Base-by-base conservation (phyloP, 1,284 basidiomycete species). In the Cutaneotrichosporon daszewskae region DNA sequence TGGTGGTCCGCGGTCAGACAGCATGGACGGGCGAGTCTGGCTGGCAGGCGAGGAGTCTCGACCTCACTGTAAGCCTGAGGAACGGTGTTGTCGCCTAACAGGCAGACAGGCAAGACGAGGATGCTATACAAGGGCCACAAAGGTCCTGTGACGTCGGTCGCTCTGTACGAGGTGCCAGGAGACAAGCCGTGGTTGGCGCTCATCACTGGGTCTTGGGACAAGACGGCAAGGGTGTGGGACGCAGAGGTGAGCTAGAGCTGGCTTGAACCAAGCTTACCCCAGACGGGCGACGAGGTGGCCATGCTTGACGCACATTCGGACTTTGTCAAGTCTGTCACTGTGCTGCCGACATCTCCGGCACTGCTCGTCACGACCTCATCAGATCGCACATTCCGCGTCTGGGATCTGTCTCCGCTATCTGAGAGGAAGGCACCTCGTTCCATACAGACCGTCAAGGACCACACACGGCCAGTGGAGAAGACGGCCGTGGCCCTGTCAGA, bases 141-240 rank as follows among this genome's bases (percentile, higher is more conserved):
- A 10, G 91, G 85, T 2, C 91, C 91, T 16, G 86, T 91, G 32
- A 91, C 90, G 1, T 81, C 77, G 20, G 71, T 96, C 22, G 79
- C 80, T 5, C 80, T 94, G 58, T 79, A 58, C 34, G 53, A 53
- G 1, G 45, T 60, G 7, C 72, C 74, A 11, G 37, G 38, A 3
- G 35, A 43, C 1, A 43, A 52, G 8, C 35, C 49, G 7, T 52
- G 57, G 47, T 24, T 51, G 10, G 44, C 49, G 7, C 69, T 95
- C 27, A 77, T 92, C 49, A 87, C 86, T 32, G 87, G 85, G 17
- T 89, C 89, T 32, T 95, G 90, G 90, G 90, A 95, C 66, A 83
- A 84, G 85, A 82, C 82, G 0, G 84, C 94, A 64, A 83, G 81
- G 60, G 52, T 89, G 2, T 95, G 89, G 90, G 76, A 90, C 59